Evolutionary conservation across 345 rosid species (phyloP), one percentile per base, ranked within the genome.

Genomic region (Populus deltoides): DNA sequence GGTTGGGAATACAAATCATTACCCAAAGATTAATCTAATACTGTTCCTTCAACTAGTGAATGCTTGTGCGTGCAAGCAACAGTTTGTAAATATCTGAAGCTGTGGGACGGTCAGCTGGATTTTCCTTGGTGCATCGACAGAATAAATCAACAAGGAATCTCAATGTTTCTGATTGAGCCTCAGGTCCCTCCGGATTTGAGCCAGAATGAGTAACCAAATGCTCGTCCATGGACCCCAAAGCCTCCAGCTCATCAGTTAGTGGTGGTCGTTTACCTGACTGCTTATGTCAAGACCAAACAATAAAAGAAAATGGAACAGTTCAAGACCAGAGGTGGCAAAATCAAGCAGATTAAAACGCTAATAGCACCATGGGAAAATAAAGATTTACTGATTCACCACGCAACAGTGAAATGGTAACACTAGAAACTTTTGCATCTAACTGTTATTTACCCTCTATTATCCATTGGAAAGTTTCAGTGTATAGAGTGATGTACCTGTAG

Each of bases 241-340:
- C 84, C 86, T 88, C 92, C 70, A 93, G 81, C 78, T 91, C 86
- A 76, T 86, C 85, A 1, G 92, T 84, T 76, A 96, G 84, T 47
- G 45, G 85, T 1, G 99, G 98, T 59, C 97, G 90, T 80, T 88
- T 81, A 4, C 99, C 97, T 45, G 70, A 84, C 99, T 93, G 94
- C 76, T 69, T 66, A 36, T 6, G 62, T 74, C 38, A 71, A 45
- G 70, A 70, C 18, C 25, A 59, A n/a, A 25, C 16, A 59, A 59
- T 25, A 73, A 74, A 43, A 17, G 51, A 45, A 43, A 43, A 43
- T 15, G 15, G 15, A 10, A 62, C n/a, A 38, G 47, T 9, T 31
- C 83, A 61, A 73, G 78, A 72, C 15, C 10, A 39, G 47, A 80
- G n/a, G 31, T 0, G 33, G 61, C 62, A 66, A 70, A 18, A 66